These are phyloP conservation scores for Candida boleticola DNA, from an alignment of 805 yeast species.

Conservation along the genomic window DNA sequence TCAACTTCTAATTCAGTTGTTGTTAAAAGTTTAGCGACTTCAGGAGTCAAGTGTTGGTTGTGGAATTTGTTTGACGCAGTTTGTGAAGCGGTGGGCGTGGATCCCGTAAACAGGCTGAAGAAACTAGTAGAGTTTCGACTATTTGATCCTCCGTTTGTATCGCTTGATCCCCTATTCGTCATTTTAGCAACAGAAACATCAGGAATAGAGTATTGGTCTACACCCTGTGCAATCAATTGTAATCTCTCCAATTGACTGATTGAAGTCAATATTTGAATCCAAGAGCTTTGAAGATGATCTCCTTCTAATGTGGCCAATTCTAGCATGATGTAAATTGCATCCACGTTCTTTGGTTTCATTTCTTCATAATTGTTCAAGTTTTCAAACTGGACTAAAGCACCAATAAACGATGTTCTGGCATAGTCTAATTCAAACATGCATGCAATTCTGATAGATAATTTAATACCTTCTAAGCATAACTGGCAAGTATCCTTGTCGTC, in stretches of 20 bases:
- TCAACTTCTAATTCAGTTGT: slow-evolving; percentile 73
- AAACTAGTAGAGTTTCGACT: slow-evolving; percentile 37
- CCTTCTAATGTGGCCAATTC: slow-evolving; percentile 81
- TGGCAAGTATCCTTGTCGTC: slow-evolving; percentile 70
- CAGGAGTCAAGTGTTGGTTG: slow-evolving; percentile 62
- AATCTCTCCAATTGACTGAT: slow-evolving; percentile 90
- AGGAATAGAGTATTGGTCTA: slow-evolving; percentile 79
- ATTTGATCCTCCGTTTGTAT: slow-evolving; percentile 32
- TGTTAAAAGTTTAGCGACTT: slow-evolving; percentile 54
- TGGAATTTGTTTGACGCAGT: slow-evolving; percentile 68
- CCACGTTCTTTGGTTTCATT: slow-evolving; percentile 74
- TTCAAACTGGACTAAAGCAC: slow-evolving; percentile 85
- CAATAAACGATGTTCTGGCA: slow-evolving; percentile 85
- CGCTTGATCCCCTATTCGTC: slow-evolving; percentile 47
- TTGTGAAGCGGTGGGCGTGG: slow-evolving; percentile 55
- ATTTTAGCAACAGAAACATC: slow-evolving; percentile 77
- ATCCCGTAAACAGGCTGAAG: slow-evolving; percentile 55
- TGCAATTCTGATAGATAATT: slow-evolving; percentile 76
- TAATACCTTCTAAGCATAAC: slow-evolving; percentile 80
- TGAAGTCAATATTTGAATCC: slow-evolving; percentile 80
- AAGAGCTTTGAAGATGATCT: slow-evolving; percentile 62
- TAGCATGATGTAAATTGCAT: slow-evolving; percentile 71
- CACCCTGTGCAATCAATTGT: slow-evolving; percentile 83
- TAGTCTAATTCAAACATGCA: slow-evolving; percentile 79
- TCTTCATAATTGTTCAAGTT: slow-evolving; percentile 77